Evolutionary conservation across 495 filamentous ascomycete species (phyloP), one percentile per base, ranked within the genome.

Genomic region (Thozetella sp.): DNA sequence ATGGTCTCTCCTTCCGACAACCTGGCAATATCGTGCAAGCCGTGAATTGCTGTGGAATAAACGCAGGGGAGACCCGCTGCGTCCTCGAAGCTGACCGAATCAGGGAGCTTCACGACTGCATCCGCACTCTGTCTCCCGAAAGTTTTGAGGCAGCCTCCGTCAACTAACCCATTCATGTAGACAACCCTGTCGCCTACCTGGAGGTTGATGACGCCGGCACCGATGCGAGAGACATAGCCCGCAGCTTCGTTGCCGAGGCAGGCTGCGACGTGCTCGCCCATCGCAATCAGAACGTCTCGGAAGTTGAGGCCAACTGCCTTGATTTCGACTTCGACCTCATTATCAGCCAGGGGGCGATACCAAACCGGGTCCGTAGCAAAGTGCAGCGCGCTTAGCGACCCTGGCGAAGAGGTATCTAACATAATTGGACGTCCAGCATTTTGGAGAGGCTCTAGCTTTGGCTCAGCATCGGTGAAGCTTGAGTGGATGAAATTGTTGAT

Each of bases 1-100:
- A 88, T 72, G 12, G 71, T 77, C 54, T 88, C 81, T 3, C 67
- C 82, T 20, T 72, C 65, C 1, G 52, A 23, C 2, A 82, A 34
- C 0, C 69, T 58, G 0, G 68, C 79, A 1, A 75, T 53, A 17
- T 76, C 59, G 19, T 70, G 22, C 22, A 81, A 58, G 0, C 76
- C 72, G 55, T 87, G 79, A 37, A 79, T 80, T 0, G 84, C 84
- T 0, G 85, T 87, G 6, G 77, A 77, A 0, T 78, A 62, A 0
- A 83, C 73, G 1, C 85, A 61, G 4, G 80, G 73, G 1, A 59
- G 56, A 0, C 59, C 66, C 10, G 51, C 59, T 1, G 60, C 51
- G 11, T 65, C 63, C 2, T 65, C 60, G 13, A 74, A 72, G 1
- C 45, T 13, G 55, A 51, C 52, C 30, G n/a, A 27, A 15, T 52